Base-by-base conservation (phyloP, 306 rosid species). In the Datisca glomerata region DNA sequence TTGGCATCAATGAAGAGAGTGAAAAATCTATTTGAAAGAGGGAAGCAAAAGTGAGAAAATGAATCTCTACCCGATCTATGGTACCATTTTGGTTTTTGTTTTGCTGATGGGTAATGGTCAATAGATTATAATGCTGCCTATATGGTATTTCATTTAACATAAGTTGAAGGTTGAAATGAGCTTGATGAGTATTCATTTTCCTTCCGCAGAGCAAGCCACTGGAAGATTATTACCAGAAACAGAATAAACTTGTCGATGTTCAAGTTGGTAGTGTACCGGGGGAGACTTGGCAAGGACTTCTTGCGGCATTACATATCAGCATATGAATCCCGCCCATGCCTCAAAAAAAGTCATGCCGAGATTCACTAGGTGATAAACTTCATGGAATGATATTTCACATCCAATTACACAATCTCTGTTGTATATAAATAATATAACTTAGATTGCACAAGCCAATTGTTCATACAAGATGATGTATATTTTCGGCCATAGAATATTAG, bases 281-380 rank as follows among this genome's bases (percentile, higher is more conserved):
- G 41, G 51, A 55, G 15, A 43, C 51, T 55, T 55, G 60, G 60
- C 38, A 34, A 15, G 51, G 31, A 14, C 50, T 55, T 15, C 22
- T 55, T 34, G 51, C 49, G 23, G 29, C 27, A 8, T 25, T 55
- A 16, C 60, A 55, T 33, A 43, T 55, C 0, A 5, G 11, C 24
- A 40, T 40, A 9, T 18, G 44, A 18, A 17, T 40, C 12, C 1
- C 12, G 44, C 24, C 19, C 24, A 21, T 8, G 19, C 13, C 11
- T 40, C 44, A 17, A 14, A 18, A 40, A 40, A 40, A 7, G 10
- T 18, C 44, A 18, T 7, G 12, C 6, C 17, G 7, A 40, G 4
- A 40, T n/a, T 40, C 23, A 40, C 12, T 37, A 18, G 21, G 42
- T 21, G 17, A 40, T 9, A 18, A 18, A 39, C 8, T 15, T 18